These are phyloP conservation scores for Schizophyllum amplum DNA, from an alignment of 1,284 basidiomycete species.

Conservation along the genomic window DNA sequence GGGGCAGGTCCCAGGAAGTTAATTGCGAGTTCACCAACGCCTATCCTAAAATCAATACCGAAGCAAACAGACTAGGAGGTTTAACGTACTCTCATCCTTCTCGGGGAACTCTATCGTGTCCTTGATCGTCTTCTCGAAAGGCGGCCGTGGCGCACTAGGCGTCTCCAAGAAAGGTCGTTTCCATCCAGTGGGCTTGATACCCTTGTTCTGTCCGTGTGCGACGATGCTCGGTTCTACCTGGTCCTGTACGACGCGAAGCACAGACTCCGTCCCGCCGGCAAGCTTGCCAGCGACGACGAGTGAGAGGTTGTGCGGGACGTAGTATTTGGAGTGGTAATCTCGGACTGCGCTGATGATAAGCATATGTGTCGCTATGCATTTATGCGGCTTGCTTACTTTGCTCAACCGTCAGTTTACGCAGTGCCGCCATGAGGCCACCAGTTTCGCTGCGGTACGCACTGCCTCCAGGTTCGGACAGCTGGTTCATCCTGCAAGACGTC, in stretches of 20 bases:
- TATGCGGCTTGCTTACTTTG: constrained; percentile 56
- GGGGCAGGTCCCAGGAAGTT: constrained; percentile 76
- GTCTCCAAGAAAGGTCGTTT: constrained; percentile 94
- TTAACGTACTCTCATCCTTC: constrained; percentile 75
- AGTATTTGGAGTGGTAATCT: constrained; percentile 86
- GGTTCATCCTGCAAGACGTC: constrained; percentile 52
- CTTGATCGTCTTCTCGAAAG: constrained; percentile 46
- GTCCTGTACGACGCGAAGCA: constrained; percentile 73
- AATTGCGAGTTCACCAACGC: constrained; percentile 78
- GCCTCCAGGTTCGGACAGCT: constrained; percentile 69
- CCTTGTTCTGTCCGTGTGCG: constrained; percentile 61
- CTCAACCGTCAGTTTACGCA: constrained; percentile 82
- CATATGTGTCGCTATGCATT: constrained; percentile 10
- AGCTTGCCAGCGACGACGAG: constrained; percentile 79
- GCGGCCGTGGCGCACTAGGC: constrained; percentile 54
- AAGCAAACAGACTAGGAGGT: not conserved
- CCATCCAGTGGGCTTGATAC: constrained; percentile 72
- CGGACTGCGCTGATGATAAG: constrained; percentile 51
- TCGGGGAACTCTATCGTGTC: constrained; percentile 92
- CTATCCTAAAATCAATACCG: constrained; percentile 17
- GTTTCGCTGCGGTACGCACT: constrained; percentile 97
- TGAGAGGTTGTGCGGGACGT: constrained; percentile 91
- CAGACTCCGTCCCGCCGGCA: constrained; percentile 56
- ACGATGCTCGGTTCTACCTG: constrained; percentile 79
- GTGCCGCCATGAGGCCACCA: constrained; percentile 89